phyloP scores from a whole-genome alignment of 306 rosid genomes.

The Adenanthera pavonina region DNA sequence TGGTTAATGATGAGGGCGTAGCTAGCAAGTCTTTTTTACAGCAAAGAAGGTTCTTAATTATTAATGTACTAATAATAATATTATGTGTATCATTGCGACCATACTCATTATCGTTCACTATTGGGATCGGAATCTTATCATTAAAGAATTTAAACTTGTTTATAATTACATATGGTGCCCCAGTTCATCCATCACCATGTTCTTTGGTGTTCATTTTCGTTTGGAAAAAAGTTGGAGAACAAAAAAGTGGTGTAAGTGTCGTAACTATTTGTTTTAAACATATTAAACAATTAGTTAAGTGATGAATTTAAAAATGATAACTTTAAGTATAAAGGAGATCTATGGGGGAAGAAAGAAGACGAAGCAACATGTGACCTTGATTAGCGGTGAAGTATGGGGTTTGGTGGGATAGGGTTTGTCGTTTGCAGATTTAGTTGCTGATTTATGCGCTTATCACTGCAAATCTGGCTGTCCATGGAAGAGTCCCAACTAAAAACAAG shows the following conservation, averaged over 20 bases:
- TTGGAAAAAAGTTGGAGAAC: not conserved
- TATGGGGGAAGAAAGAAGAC: not conserved
- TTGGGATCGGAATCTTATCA: conserved; percentile 25
- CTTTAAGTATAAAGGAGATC: not conserved
- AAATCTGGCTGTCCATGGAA: not conserved
- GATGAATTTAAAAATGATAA: not conserved
- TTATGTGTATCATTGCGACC: not conserved
- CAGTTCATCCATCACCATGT: not conserved
- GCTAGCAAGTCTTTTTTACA: not conserved
- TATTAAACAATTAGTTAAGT: not conserved
- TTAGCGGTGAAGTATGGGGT: conserved; percentile 45
- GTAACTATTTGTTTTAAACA: too few relatives aligned
- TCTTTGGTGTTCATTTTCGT: not conserved
- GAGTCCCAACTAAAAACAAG: not conserved
- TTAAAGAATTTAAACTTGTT: not conserved
- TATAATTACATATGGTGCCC: not conserved
- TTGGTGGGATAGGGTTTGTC: conserved; percentile 39
- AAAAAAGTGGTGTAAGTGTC: not conserved
- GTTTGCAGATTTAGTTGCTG: not conserved
- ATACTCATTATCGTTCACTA: conserved; percentile 23
- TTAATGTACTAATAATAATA: not conserved
- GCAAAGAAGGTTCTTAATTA: not conserved
- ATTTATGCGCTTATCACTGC: not conserved
- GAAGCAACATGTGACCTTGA: conserved; percentile 50
- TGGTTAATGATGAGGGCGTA: conserved; percentile 29